phyloP scores from a whole-genome alignment of 306 rosid genomes.

The Arachis stenosperma region DNA sequence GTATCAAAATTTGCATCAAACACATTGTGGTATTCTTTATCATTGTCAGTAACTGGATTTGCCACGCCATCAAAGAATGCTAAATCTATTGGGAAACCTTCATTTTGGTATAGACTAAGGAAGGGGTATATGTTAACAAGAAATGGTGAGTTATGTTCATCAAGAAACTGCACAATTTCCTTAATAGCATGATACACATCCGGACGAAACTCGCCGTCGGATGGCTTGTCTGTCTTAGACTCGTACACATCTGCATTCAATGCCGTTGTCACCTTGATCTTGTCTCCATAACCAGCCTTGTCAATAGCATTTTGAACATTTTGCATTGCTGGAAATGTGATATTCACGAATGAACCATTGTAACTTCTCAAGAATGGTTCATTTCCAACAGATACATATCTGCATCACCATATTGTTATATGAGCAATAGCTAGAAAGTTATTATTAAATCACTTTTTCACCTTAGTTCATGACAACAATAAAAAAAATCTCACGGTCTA shows the following conservation, averaged over 20 bases:
- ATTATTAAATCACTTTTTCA: no score
- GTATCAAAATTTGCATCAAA: constrained; percentile 83
- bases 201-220: constrained; percentile 57
- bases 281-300: constrained; percentile 54
- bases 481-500: no score
- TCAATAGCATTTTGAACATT: constrained; percentile 70
- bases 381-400: constrained; percentile 81
- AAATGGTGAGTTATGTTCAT: constrained; percentile 57
- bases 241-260: constrained; percentile 83
- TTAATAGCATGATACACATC: constrained; percentile 46
- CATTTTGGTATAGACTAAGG: constrained; percentile 58
- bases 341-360: constrained; percentile 44
- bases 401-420: constrained; percentile 4
- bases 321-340: constrained; percentile 68
- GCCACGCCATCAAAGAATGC: constrained; percentile 58
- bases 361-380: constrained; percentile 73
- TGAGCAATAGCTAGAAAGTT: no score
- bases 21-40: constrained; percentile 50
- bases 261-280: constrained; percentile 64
- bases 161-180: constrained; percentile 50
- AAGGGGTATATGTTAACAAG: constrained; percentile 83
- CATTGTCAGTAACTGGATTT: constrained; percentile 45
- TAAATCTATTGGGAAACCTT: constrained; percentile 54
- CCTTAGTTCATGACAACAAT: no score
- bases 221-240: constrained; percentile 58